These are phyloP conservation scores for Nemania sp. DNA, from an alignment of 2,329 filamentous ascomycete species.

Conservation along the genomic window DNA sequence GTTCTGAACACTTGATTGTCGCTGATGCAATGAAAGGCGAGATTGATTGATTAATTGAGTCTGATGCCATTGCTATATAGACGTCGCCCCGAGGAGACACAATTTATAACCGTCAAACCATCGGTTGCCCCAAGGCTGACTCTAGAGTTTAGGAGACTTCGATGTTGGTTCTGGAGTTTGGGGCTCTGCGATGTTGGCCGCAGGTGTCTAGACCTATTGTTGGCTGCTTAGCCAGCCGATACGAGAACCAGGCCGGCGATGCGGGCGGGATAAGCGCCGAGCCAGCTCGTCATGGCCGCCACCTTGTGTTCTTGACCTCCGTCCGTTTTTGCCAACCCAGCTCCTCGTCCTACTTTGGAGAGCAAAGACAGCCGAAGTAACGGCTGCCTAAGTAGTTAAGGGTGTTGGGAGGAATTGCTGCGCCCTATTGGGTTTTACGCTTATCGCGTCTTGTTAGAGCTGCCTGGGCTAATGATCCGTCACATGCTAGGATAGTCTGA, in stretches of 20 bases:
- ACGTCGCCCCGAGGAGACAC: background rate
- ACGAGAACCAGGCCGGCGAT: background rate
- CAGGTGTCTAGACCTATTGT: background rate
- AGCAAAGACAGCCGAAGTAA: background rate
- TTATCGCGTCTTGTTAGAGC: too few relatives aligned
- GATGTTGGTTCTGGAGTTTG: background rate
- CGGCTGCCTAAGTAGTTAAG: too few relatives aligned
- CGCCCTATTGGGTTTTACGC: too few relatives aligned
- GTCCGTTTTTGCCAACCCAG: background rate
- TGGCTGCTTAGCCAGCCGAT: background rate
- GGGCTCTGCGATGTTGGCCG: background rate
- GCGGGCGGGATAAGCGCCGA: background rate
- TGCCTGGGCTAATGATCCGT: too few relatives aligned
- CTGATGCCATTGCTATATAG: background rate
- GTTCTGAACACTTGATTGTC: background rate
- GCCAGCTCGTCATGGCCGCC: background rate
- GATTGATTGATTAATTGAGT: background rate
- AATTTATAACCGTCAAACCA: too few relatives aligned
- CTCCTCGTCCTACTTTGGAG: too few relatives aligned
- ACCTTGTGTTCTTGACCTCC: background rate
- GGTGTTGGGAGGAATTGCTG: too few relatives aligned
- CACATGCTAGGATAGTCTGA: too few relatives aligned
- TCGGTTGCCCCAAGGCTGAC: background rate
- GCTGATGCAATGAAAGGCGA: background rate
- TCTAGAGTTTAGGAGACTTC: too few relatives aligned